These are phyloP conservation scores for Dentipellis sp. DNA, from an alignment of 768 basidiomycete species.

Conservation along the genomic window DNA sequence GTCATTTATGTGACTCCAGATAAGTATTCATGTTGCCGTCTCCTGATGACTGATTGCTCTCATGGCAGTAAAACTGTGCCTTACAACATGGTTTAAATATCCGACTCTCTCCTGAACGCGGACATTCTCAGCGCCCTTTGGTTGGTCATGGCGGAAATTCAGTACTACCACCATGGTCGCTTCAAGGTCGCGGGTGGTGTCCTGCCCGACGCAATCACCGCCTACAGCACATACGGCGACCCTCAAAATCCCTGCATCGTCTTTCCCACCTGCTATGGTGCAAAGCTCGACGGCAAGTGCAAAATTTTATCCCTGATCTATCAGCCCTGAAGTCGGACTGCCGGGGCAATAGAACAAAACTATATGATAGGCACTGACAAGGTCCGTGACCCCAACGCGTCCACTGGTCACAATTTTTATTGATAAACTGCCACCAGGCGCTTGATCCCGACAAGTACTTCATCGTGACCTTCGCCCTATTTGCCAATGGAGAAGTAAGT, in stretches of 20 bases:
- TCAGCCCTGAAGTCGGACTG: too few relatives aligned
- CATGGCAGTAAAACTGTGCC: too few relatives aligned
- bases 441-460: conserved; percentile 43
- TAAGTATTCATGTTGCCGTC: too few relatives aligned
- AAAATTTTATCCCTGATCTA: not conserved
- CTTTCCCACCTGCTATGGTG: conserved; percentile 49
- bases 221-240: conserved; percentile 46
- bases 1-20: too few relatives aligned
- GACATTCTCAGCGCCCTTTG: not conserved
- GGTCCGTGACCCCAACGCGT: conserved; percentile 18
- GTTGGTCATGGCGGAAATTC: conserved; percentile 13
- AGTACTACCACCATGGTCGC: conserved; percentile 46
- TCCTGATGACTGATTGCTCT: too few relatives aligned
- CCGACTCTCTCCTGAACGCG: too few relatives aligned
- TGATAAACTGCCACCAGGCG: conserved; percentile 22
- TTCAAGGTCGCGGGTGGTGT: conserved; percentile 44
- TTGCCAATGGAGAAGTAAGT: conserved; percentile 49
- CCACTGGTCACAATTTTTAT: too few relatives aligned
- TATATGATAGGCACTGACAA: conserved; percentile 43
- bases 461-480: conserved; percentile 47
- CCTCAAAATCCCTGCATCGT: conserved; percentile 45
- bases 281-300: conserved; percentile 41
- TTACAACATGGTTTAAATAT: too few relatives aligned
- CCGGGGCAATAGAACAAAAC: conserved; percentile 27
- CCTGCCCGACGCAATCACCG: conserved; percentile 47